These are phyloP conservation scores for Closterium sp. DNA, from an alignment of 139 green algal species.

Conservation along the genomic window DNA sequence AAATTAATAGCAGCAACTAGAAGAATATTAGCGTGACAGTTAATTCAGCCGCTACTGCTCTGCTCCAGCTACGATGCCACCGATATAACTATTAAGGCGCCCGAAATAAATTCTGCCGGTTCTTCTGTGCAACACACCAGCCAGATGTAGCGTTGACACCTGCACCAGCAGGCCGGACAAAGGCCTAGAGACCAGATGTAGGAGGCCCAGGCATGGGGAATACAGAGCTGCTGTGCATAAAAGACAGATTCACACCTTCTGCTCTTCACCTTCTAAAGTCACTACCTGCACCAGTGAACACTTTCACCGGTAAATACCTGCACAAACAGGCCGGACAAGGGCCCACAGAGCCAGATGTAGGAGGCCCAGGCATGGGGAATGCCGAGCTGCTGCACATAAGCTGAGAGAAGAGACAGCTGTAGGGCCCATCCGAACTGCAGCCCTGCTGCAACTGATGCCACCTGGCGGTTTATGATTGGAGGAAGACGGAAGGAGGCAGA, in stretches of 20 bases:
- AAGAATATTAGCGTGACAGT: background rate
- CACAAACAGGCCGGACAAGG: constrained; percentile 48
- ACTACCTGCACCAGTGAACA: too few species aligned
- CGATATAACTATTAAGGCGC: background rate
- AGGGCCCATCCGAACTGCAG: constrained; percentile 52
- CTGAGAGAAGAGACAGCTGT: constrained; percentile 51
- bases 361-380: constrained; percentile 47
- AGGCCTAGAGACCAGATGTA: constrained; percentile 52
- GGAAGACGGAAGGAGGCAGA: too few species aligned
- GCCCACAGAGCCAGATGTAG: constrained; percentile 52
- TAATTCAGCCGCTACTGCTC: background rate
- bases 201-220: constrained; percentile 43
- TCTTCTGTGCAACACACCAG: too few species aligned
- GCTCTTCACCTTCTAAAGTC: background rate
- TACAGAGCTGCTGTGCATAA: constrained; percentile 53
- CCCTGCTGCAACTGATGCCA: constrained; percentile 18
- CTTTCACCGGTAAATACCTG: constrained; percentile 5
- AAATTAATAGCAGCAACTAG: constrained; percentile 5
- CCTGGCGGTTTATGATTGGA: background rate
- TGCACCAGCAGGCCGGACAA: constrained; percentile 49
- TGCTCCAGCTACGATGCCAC: background rate
- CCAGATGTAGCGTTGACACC: too few species aligned
- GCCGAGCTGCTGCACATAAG: constrained; percentile 54
- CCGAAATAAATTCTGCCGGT: too few species aligned
- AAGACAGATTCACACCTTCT: background rate